Base-by-base conservation (phyloP, 2,329 filamentous ascomycete species). In the Cryphonectria naterciae region DNA sequence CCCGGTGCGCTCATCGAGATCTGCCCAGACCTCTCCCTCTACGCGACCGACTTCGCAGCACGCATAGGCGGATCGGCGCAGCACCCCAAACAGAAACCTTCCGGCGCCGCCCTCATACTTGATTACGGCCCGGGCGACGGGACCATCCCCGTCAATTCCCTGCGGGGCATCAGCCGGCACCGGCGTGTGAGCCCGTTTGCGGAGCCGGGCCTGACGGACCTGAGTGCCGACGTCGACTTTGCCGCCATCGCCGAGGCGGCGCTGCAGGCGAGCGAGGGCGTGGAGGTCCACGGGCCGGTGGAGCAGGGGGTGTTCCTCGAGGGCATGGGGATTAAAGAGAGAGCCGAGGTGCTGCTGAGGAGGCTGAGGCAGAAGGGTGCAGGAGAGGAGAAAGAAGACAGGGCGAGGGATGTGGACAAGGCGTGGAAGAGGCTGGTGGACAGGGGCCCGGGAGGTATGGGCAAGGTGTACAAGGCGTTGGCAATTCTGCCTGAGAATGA, bases 221-320 rank as follows among this genome's bases (percentile, higher is more conserved):
- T 99, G 32, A 94, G 91, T 74, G 95, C 93, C 0, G 95, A 99
- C 78, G 96, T 99, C 0, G 96, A 99, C 80, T 99, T 99, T 78
- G 88, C 89, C 0, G 94, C 92, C 15, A 83, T 99, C 1, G 95
- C 94, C 0, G 95, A 98, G 78, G 86, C 92, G 1, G 95, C 95
- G 0, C 86, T 93, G 62, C 83, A 87, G 54, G 92, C 93, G 0
- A 95, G 91, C 74, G 87, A 91, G 1, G 92, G 91, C 1, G 90
- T 98, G 4, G 96, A 99, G 80, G 93, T 97, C 8, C 95, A 98
- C 77, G 96, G 96, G 0, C 96, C 96, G 0, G 91, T 97, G 1
- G 89, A 94, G 73, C 96, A 99, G 81, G 93, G 89, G 0, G 84
- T 87, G 54, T 99, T 97, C 80, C 81, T 99, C 54, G 86, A 87